Evolutionary conservation across 768 basidiomycete genomes (phyloP), one percentile per base, ranked within the genome.

Genomic region (Crassisporium funariophilum): DNA sequence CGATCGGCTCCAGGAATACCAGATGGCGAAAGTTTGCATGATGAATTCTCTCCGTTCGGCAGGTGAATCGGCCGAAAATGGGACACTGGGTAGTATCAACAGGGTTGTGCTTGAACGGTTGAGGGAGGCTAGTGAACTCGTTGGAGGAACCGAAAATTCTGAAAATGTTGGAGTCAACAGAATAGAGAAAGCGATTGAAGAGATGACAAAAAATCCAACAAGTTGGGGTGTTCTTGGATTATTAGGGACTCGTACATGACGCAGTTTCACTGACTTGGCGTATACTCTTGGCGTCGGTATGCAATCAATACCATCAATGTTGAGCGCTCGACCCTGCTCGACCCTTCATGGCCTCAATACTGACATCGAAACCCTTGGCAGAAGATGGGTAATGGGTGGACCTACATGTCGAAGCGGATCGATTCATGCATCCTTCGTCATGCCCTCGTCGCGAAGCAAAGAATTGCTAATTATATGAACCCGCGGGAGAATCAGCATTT

Each of bases 101-200:
- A 59, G 61, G 23, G 68, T 68, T 1, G 76, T 88, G 20, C 61
- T 79, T 10, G 67, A 66, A 33, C 78, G 85, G 39, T 65, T 88
- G 46, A 71, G 69, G 58, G 74, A 70, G 55, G 78, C 81, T 9
- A 75, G 79, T 45, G 71, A 36, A 35, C 39, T 40, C 10, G 29
- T 34, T 31, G 29, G 22, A 9, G 31, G 21, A 16, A 34, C 24
- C 11, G 47, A 46, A 10, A 42, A 31, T 15, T 34, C 11, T 29
- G 35, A 44, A 17, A 47, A 44, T 15, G 55, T 74, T 1, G 79
- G 78, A 13, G 57, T 81, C 12, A 58, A 57, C 12, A 64, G 80
- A 13, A 74, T 80, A 2, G 79, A 79, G 50, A 65, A 70, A 17
- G 80, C 77, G 1, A 73, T 73, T 5, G 57, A 56, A 8, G 71